Conservation (phyloP, 2,329 filamentous ascomycete genomes). For the Microdochium trichocladiopsis region DNA sequence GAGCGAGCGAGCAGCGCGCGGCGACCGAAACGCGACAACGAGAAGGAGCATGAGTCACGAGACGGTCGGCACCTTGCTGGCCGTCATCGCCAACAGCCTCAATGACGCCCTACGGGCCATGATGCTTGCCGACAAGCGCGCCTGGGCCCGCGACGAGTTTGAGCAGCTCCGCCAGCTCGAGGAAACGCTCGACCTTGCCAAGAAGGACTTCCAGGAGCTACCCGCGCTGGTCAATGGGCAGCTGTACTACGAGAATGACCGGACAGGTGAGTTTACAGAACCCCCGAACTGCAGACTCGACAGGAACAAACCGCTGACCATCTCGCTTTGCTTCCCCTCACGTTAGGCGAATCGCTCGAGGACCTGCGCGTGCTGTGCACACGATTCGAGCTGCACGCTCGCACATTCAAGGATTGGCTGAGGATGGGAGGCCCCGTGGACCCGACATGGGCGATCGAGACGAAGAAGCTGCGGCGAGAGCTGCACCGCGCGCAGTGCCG, state of each 20-base stretch:
- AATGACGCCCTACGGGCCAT: constrained; percentile 46
- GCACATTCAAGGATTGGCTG: constrained; percentile 47
- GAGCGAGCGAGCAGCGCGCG: too few relatives aligned
- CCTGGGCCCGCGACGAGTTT: constrained; percentile 52
- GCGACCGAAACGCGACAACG: background rate
- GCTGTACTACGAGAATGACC: constrained; percentile 51
- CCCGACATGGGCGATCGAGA: constrained; percentile 48
- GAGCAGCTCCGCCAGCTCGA: constrained; percentile 50
- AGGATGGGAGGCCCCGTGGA: constrained; percentile 47
- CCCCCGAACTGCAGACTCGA: too few relatives aligned
- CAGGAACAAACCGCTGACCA: too few relatives aligned
- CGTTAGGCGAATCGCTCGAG: constrained; percentile 45
- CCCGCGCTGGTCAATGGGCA: constrained; percentile 46
- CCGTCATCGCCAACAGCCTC: constrained; percentile 47
- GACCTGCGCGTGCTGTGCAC: constrained; percentile 39
- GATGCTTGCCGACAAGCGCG: constrained; percentile 48
- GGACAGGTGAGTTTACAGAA: constrained; percentile 41
- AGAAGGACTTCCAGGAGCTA: constrained; percentile 53
- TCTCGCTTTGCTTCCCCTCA: background rate
- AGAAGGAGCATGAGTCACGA: constrained; percentile 29
- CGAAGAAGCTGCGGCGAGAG: constrained; percentile 37
- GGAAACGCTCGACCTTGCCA: constrained; percentile 49
- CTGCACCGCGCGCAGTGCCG: constrained; percentile 53
- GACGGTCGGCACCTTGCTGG: constrained; percentile 51
- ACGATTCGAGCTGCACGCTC: constrained; percentile 38